phyloP scores from a whole-genome alignment of 73 alveolate genomes.

The Tetrahymena elliotti region DNA sequence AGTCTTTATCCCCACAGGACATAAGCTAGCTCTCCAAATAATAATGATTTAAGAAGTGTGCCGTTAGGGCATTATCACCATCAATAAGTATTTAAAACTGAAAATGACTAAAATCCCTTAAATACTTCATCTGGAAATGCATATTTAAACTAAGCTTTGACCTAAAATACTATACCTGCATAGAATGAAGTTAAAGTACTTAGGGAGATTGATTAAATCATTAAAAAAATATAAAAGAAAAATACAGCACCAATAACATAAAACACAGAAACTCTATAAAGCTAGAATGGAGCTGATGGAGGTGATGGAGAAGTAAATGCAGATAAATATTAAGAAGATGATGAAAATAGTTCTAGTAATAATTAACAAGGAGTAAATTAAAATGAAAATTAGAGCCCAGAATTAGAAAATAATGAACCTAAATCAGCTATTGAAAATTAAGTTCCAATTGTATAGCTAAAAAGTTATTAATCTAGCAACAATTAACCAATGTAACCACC shows the following conservation, averaged over 20 bases:
- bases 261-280: not conserved
- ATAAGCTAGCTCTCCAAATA: not conserved
- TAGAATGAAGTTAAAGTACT: not conserved
- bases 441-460: not conserved
- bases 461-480: not conserved
- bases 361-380: not conserved
- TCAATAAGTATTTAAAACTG: not conserved
- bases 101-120: not conserved
- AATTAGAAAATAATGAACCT: not conserved
- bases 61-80: not conserved
- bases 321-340: not conserved
- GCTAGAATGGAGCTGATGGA: not conserved
- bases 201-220: not conserved
- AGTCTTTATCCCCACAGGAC: not conserved
- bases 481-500: not conserved
- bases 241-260: not conserved
- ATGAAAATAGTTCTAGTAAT: not conserved
- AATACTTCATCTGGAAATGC: not conserved
- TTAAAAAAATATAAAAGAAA: not conserved
- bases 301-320: not conserved
- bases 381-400: not conserved
- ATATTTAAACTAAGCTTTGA: not conserved
- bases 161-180: not conserved
- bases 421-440: not conserved
- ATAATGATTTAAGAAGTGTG: not conserved